These are phyloP conservation scores for Lachancea thermotolerans DNA, from an alignment of 805 yeast genomes.

Conservation along the genomic window DNA sequence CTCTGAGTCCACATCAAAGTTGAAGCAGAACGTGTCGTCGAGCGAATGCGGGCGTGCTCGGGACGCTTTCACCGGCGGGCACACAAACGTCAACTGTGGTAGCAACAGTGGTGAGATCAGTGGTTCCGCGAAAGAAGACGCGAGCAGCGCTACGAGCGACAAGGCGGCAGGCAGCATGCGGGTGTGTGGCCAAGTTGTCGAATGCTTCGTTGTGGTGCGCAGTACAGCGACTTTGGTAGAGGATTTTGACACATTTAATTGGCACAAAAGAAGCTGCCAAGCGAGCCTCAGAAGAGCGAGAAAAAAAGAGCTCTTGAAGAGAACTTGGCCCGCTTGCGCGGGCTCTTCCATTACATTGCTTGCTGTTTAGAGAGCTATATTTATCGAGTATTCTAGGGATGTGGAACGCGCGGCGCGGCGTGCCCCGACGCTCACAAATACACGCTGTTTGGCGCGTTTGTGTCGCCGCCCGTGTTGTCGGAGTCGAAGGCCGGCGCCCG, in stretches of 20 bases:
- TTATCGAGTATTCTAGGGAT: too few relatives aligned
- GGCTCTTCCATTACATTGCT: too few relatives aligned
- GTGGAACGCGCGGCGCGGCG: too few relatives aligned
- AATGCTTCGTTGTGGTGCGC: background rate
- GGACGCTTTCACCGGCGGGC: slow-evolving; percentile 6
- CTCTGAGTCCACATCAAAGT: background rate
- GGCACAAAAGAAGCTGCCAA: too few relatives aligned
- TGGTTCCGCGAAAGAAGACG: background rate
- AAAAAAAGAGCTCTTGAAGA: too few relatives aligned
- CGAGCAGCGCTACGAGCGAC: background rate
- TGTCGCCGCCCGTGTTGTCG: slow-evolving; percentile 34
- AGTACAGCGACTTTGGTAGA: too few relatives aligned
- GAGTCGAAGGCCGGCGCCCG: slow-evolving; percentile 22
- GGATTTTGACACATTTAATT: too few relatives aligned
- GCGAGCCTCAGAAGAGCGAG: too few relatives aligned
- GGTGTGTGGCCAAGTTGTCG: too few relatives aligned
- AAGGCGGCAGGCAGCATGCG: too few relatives aligned
- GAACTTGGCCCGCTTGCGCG: too few relatives aligned
- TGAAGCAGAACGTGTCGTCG: slow-evolving; percentile 2
- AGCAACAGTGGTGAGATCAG: background rate
- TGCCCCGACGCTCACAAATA: slow-evolving; percentile 13
- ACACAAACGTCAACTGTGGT: slow-evolving; percentile 5
- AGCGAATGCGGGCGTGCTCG: background rate
- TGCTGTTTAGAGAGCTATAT: too few relatives aligned
- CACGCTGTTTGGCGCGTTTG: slow-evolving; percentile 33